Conservation (phyloP, 176 grass and related monocot genomes). For the Rhynchospora pubera region DNA sequence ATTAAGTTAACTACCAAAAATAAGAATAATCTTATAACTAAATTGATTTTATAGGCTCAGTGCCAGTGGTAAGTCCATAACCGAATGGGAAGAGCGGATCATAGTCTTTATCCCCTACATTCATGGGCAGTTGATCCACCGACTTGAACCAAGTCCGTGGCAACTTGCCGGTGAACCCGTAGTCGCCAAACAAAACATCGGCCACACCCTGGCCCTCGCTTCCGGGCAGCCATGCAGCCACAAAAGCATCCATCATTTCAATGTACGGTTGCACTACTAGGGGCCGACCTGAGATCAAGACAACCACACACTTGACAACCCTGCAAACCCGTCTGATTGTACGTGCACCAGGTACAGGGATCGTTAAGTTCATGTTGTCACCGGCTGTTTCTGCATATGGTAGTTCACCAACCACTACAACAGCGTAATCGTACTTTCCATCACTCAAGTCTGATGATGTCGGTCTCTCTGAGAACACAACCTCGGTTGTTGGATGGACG, state of each 20-base stretch:
- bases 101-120: conserved; percentile 65
- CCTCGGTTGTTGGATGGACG: conserved; percentile 35
- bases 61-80: conserved; percentile 58
- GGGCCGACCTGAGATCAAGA: conserved; percentile 67
- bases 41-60: conserved; percentile 20
- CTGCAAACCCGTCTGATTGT: conserved; percentile 61
- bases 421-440: conserved; percentile 31
- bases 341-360: conserved; percentile 38
- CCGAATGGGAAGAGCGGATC: conserved; percentile 85
- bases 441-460: conserved; percentile 10
- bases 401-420: conserved; percentile 48
- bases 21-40: neutral
- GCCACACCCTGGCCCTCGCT: conserved; percentile 80
- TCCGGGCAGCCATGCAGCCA: conserved; percentile 82
- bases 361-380: conserved; percentile 50
- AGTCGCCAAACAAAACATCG: conserved; percentile 80
- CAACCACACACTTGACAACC: conserved; percentile 55
- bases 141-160: conserved; percentile 91
- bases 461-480: conserved; percentile 39
- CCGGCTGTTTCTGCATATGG: conserved; percentile 59
- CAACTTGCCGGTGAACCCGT: conserved; percentile 76
- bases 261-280: conserved; percentile 80
- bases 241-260: conserved; percentile 50
- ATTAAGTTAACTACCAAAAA: conserved; percentile 6
- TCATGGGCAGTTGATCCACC: conserved; percentile 92